Evolutionary conservation across 257 asterid species (phyloP), one percentile per base, ranked within the genome.

Genomic region (Solanum infundibuliforme): DNA sequence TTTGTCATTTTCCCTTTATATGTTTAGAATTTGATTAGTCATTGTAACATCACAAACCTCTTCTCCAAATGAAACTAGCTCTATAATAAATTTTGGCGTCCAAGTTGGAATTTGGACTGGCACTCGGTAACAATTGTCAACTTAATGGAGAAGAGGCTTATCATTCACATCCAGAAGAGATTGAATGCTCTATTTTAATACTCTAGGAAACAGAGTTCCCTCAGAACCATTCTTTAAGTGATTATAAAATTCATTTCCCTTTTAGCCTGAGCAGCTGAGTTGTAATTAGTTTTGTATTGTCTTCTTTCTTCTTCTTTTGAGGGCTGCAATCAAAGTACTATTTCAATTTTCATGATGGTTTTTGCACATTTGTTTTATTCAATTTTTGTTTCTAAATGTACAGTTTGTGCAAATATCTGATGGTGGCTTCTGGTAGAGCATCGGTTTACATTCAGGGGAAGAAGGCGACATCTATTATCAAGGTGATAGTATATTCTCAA

Each of bases 351-450:
- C 86, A 2, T 48, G 86, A 1, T 18, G 43, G 32, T 12, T 69
- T 85, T 21, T 85, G 35, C 23, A 16, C 79, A 35, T 34, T 27
- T 29, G 21, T 43, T 27, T 36, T 55, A 43, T 68, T 23, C 23
- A 3, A 13, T 32, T 69, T 25, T 86, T 83, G 72, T 82, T 68
- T 86, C 39, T 27, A 14, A 27, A 2, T 76, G 29, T 83, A 71
- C 93, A 95, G 98, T 90, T 93, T 97, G 90, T 95, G 97, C 87
- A 97, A 95, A 89, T 95, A 95, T 92, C 93, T 97, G 87, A 92
- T 95, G 98, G 97, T 97, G 91, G 99, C 99, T 81, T 93, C 98
- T 48, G 98, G 98, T 87, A 91, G 94, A 91, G 98, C 98, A 85
- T 95, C 98, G 5, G 97, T 92, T 84, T 97, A 91, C 93, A 89